Evolutionary conservation across 495 filamentous ascomycete genomes (phyloP).

Genomic region (Penicillium odoratum): DNA sequence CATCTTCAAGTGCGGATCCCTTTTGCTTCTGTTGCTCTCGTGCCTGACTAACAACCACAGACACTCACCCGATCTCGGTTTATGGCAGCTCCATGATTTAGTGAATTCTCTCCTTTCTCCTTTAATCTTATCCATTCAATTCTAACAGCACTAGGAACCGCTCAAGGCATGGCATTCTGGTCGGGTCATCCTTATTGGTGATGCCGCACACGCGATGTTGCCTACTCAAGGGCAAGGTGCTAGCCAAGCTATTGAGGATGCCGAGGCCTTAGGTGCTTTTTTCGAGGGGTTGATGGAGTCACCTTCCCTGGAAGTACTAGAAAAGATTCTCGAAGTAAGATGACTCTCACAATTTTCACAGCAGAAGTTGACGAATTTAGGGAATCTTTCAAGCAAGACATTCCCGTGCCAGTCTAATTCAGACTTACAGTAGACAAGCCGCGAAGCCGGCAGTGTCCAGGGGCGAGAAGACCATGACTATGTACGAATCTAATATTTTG

Average conservation of each 20-base stretch:
- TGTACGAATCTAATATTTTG: constrained; percentile 19
- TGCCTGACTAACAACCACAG: constrained; percentile 6
- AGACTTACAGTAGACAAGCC: constrained; percentile 34
- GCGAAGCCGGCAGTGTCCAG: constrained; percentile 34
- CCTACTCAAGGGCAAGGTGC: constrained; percentile 44
- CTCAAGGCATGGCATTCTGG: constrained; percentile 37
- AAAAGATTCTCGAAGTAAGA: constrained; percentile 12
- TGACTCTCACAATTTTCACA: not conserved
- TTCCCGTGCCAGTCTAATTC: constrained; percentile 24
- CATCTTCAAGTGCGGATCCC: constrained; percentile 19
- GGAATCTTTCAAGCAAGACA: constrained; percentile 24
- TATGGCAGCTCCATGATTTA: constrained; percentile 48
- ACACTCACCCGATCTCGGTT: constrained; percentile 24
- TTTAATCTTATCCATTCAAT: not conserved
- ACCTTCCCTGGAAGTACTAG: constrained; percentile 1
- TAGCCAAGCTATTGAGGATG: constrained; percentile 42
- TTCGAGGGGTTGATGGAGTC: constrained; percentile 18
- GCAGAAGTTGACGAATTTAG: constrained; percentile 2
- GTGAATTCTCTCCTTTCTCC: constrained; percentile 1
- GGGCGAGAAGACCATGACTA: constrained; percentile 28
- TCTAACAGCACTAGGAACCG: constrained; percentile 21
- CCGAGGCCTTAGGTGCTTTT: constrained; percentile 30
- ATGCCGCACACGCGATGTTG: constrained; percentile 47
- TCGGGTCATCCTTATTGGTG: constrained; percentile 43
- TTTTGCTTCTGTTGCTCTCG: no score